Evolutionary conservation across 768 basidiomycete genomes (phyloP).

Genomic region (Exidia glandulosa): DNA sequence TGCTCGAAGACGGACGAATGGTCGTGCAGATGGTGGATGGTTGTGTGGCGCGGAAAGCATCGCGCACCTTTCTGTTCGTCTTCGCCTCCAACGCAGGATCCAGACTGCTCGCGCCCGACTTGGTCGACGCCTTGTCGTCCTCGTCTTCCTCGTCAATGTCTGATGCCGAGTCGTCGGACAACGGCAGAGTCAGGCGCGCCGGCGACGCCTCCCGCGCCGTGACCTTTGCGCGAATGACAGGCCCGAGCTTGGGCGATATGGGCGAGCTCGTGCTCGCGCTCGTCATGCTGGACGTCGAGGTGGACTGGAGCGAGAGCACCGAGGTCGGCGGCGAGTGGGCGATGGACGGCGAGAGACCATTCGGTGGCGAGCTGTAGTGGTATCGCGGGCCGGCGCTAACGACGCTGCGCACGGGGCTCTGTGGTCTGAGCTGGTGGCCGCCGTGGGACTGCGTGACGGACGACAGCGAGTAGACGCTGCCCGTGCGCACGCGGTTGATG

Average conservation of each 20-base stretch:
- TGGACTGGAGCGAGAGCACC: not conserved
- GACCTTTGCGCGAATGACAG: not conserved
- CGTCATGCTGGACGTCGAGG: not conserved
- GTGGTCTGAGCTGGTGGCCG: not conserved
- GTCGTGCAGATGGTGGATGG: conserved; percentile 1
- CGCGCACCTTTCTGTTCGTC: conserved; percentile 71
- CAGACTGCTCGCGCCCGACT: conserved; percentile 37
- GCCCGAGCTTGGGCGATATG: not conserved
- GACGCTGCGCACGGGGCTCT: not conserved
- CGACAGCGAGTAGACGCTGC: not conserved
- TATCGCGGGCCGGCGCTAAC: not conserved
- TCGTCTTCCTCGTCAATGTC: not conserved
- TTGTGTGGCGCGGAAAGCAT: not conserved
- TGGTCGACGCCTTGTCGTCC: conserved; percentile 28
- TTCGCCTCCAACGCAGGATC: conserved; percentile 42
- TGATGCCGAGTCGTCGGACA: conserved; percentile 2
- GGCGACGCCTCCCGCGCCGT: not conserved
- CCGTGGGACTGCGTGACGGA: too few relatives aligned
- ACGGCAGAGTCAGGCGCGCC: conserved; percentile 2
- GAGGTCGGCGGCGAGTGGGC: not conserved
- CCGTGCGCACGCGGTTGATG: not conserved
- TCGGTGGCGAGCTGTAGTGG: too few relatives aligned
- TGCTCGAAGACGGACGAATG: not conserved
- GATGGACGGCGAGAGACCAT: not conserved
- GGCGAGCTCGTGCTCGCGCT: not conserved